phyloP scores from a whole-genome alignment of 768 basidiomycete genomes.

The Arthromyces matolae region DNA sequence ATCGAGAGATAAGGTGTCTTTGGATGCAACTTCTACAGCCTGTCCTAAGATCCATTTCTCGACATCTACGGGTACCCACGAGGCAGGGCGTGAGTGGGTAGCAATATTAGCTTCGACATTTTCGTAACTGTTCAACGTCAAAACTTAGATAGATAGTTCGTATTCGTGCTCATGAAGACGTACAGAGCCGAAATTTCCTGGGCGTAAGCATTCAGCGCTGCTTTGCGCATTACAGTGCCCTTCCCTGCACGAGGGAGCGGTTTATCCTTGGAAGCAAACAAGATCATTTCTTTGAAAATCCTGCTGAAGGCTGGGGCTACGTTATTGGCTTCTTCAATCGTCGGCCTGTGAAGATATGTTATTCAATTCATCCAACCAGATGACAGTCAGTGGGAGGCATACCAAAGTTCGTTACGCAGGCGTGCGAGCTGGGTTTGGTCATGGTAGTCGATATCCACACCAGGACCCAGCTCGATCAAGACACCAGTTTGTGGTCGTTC shows the following conservation, averaged over 20 bases:
- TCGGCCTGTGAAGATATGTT: conserved; percentile 22
- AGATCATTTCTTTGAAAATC: conserved; percentile 50
- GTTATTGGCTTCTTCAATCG: conserved; percentile 40
- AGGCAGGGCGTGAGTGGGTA: not conserved
- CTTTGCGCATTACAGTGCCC: conserved; percentile 41
- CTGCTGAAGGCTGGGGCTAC: conserved; percentile 36
- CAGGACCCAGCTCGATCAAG: conserved; percentile 19
- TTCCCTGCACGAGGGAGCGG: conserved; percentile 43
- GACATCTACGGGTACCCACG: not conserved
- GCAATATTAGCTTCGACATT: not conserved
- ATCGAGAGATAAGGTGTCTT: not conserved
- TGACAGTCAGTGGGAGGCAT: not conserved
- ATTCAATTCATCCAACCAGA: not conserved
- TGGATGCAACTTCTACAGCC: not conserved
- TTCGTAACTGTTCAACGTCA: conserved; percentile 1
- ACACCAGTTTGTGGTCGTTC: conserved; percentile 25
- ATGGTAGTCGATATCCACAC: conserved; percentile 17
- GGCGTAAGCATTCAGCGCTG: conserved; percentile 34
- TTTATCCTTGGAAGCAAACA: conserved; percentile 36
- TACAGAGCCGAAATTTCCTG: conserved; percentile 39
- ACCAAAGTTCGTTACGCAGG: conserved; percentile 34
- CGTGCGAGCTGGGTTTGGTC: conserved; percentile 16
- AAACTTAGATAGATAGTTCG: not conserved
- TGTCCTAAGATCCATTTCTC: conserved; percentile 6
- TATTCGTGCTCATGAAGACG: not conserved